Conservation (phyloP, 2,329 filamentous ascomycete species). For the Fusarium sp. region DNA sequence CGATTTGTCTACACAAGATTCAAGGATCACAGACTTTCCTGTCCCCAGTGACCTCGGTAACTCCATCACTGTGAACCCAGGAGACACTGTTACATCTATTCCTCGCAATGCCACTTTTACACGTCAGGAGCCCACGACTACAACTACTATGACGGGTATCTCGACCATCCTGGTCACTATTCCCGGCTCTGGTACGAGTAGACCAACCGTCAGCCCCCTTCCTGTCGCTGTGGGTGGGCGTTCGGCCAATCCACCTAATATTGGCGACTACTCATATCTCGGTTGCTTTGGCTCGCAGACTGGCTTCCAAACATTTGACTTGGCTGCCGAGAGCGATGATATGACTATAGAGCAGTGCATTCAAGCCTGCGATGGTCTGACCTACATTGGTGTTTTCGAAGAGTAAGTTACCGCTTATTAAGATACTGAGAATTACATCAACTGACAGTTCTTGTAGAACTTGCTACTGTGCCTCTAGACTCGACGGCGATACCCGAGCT, state of each 20-base stretch:
- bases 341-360: slow-evolving; percentile 58
- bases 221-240: slow-evolving; percentile 22
- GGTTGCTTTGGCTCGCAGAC: slow-evolving; percentile 57
- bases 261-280: slow-evolving; percentile 51
- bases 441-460: slow-evolving; percentile 39
- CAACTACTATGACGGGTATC: slow-evolving; percentile 41
- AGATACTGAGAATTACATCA: not conserved
- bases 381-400: slow-evolving; percentile 55
- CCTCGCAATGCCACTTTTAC: slow-evolving; percentile 11
- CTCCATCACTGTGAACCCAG: slow-evolving; percentile 3
- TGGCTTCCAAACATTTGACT: slow-evolving; percentile 52
- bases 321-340: slow-evolving; percentile 42
- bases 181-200: slow-evolving; percentile 27
- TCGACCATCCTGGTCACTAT: slow-evolving; percentile 47
- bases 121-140: slow-evolving; percentile 41
- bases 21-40: not conserved
- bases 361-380: slow-evolving; percentile 49
- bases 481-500: slow-evolving; percentile 56
- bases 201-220: slow-evolving; percentile 23
- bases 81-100: not conserved
- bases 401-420: slow-evolving; percentile 13
- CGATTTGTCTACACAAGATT: not conserved
- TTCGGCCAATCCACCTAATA: slow-evolving; percentile 48
- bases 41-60: not conserved
- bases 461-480: slow-evolving; percentile 59